phyloP scores from a whole-genome alignment of 78 protist genomes.

The Capsaspora owczarzaki region DNA sequence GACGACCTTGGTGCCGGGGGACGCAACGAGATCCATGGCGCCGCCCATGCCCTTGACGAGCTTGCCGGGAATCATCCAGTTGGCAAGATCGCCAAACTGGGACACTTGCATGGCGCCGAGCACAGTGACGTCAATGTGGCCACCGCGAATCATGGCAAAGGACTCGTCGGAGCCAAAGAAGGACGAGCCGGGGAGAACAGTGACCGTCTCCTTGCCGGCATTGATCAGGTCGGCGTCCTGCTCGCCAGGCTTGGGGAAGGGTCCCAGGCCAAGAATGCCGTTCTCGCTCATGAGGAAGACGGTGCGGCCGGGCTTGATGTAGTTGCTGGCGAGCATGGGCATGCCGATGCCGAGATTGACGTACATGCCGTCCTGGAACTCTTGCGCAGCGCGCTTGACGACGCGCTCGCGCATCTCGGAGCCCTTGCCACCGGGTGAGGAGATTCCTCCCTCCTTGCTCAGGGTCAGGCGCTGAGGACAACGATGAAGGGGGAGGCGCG shows the following conservation, averaged over 20 bases:
- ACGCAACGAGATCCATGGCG: slow-evolving; percentile 90
- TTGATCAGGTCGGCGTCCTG: slow-evolving; percentile 89
- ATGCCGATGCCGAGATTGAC: slow-evolving; percentile 94
- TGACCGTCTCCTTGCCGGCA: slow-evolving; percentile 89
- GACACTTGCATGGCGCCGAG: slow-evolving; percentile 92
- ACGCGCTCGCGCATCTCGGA: slow-evolving; percentile 69
- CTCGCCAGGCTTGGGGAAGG: slow-evolving; percentile 71
- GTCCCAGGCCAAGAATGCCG: slow-evolving; percentile 89
- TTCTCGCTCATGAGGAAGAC: slow-evolving; percentile 84
- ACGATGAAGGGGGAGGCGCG: background rate
- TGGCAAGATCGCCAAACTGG: slow-evolving; percentile 87
- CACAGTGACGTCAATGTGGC: slow-evolving; percentile 78
- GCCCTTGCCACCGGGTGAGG: background rate
- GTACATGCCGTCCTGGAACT: slow-evolving; percentile 83
- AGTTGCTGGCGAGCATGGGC: slow-evolving; percentile 89
- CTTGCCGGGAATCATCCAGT: slow-evolving; percentile 94
- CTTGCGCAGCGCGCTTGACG: slow-evolving; percentile 85
- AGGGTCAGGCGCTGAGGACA: background rate
- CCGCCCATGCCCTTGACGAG: slow-evolving; percentile 98
- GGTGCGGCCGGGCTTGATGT: slow-evolving; percentile 36
- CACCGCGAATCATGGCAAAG: slow-evolving; percentile 94
- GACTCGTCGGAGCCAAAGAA: slow-evolving; percentile 73
- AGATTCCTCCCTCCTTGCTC: background rate
- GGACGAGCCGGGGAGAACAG: slow-evolving; percentile 75
- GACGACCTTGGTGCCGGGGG: slow-evolving; percentile 56